Evolutionary conservation across 2,329 filamentous ascomycete species (phyloP), one percentile per base, ranked within the genome.

Genomic region (Hymenoscyphus albidus): DNA sequence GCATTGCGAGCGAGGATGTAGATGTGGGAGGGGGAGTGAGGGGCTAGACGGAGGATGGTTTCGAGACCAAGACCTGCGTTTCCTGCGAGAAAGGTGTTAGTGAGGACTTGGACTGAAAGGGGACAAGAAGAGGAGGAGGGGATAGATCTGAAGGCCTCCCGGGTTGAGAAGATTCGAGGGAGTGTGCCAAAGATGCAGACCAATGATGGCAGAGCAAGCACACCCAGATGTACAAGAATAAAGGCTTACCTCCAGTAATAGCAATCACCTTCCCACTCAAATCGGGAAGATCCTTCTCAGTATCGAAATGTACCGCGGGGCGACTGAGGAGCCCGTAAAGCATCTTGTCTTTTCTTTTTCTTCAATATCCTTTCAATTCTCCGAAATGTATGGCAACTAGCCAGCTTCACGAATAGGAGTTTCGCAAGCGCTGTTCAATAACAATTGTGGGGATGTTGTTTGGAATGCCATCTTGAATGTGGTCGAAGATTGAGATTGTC

Each of bases 41-140:
- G 75, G 13, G 78, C 76, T 7, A 82, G 74, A 3, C 77, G 75
- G 13, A 77, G 68, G 48, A 81, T 72, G 4, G 77, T 77, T 63
- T 77, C 75, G 63, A 75, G 77, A 31, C 83, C 82, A 0, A 85
- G 76, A 0, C 82, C 82, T n/a, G 76, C 73, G 62, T 70, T 72
- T 12, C 70, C 71, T 72, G 22, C 14, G 39, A 44, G n/a, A 14
- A 13, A 14, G n/a, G 6, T 42, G 58, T 27, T 27, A 42, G 35
- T 51, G n/a, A 27, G 7, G n/a, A 1, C 10, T 22, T 51, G 44
- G 10, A n/a, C 22, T 51, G n/a, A 22, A 10, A 27, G 18, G 44
- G 44, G 18, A 18, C 3, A 22, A 3, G 31, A 7, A 5, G 32
- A 40, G 16, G 22, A n/a, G 18, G 54, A 9, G 18, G 16, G 22